Base-by-base conservation (phyloP, 768 basidiomycete species). In the Tulasnella sp. region DNA sequence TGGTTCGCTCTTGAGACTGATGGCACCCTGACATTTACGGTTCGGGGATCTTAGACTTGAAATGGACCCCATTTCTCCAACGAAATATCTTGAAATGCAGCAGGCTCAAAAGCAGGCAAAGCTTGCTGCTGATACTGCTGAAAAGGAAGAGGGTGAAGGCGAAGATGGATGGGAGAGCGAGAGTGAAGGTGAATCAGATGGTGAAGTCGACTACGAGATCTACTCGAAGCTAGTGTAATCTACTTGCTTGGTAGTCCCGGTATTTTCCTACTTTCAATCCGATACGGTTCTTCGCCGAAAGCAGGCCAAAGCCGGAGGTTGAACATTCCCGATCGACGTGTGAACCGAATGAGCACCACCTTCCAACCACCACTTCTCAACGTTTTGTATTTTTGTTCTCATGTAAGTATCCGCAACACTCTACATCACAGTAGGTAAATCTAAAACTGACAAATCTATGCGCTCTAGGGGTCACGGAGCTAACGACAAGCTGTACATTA, bases 401-500 rank as follows among this genome's bases (percentile, higher is more conserved):
- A 59, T 59, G 52, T 59, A n/a, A 29, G 52, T 29, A 26, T n/a
- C 52, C 5, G 9, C 26, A 59, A 26, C n/a, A 6, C 11, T 4
- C 64, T 17, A 32, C 32, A 32, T 32, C 32, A 3, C 4, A 32
- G 12, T 12, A 65, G 3, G 26, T 37, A 11, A n/a, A 26, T 40
- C 34, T 36, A 8, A 65, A n/a, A n/a, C n/a, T 1, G 19, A 11
- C 6, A 12, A 22, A 37, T 36, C 34, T 5, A 65, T 36, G 4
- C 17, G 5, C 34, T n/a, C 8, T 32, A 78, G 76, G 78, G 78
- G 92, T 66, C 91, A 94, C 83, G 92, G 92, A 79, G 74, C 75
- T 32, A 76, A 74, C 62, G 84, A 90, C 84, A 93, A 93, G 79
- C 81, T 94, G 35, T 94, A 94, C 78, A 90, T 95, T 78, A 95